These are phyloP conservation scores for Russula sp. DNA, from an alignment of 768 basidiomycete species.

Conservation along the genomic window DNA sequence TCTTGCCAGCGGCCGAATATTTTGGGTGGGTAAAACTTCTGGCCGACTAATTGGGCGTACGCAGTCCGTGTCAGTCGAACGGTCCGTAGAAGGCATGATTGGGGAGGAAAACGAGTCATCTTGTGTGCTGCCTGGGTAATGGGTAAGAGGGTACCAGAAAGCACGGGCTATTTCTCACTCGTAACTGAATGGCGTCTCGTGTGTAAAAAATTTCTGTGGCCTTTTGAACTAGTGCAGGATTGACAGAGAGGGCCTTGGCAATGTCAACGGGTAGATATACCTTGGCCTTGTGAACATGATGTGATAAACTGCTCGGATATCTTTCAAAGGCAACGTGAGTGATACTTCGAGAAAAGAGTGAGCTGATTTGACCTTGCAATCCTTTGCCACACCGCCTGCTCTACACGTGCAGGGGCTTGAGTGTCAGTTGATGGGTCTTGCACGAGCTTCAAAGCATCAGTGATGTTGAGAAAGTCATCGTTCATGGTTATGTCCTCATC, in stretches of 20 bases:
- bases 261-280: slow-evolving; percentile 80
- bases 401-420: slow-evolving; percentile 55
- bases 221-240: slow-evolving; percentile 74
- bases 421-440: slow-evolving; percentile 55
- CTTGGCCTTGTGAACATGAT: slow-evolving; percentile 73
- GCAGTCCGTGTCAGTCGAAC: slow-evolving; percentile 85
- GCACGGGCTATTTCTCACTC: slow-evolving; percentile 53
- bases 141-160: background rate
- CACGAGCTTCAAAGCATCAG: slow-evolving; percentile 64
- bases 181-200: slow-evolving; percentile 83
- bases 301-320: slow-evolving; percentile 63
- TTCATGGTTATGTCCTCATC: slow-evolving; percentile 42
- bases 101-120: slow-evolving; percentile 88
- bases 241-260: slow-evolving; percentile 61
- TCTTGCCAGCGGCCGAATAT: slow-evolving; percentile 77
- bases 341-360: slow-evolving; percentile 14
- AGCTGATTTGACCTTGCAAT: slow-evolving; percentile 52
- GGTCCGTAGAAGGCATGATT: slow-evolving; percentile 54
- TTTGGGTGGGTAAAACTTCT: slow-evolving; percentile 90
- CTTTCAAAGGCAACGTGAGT: slow-evolving; percentile 38
- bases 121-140: slow-evolving; percentile 68
- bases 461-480: slow-evolving; percentile 51
- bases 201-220: slow-evolving; percentile 94
- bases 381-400: slow-evolving; percentile 65
- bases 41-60: slow-evolving; percentile 89